A percentile compares a stretch with the other conserved stretches of the same genome.
phyloP scores from a whole-genome alignment of 2,329 filamentous ascomycete species.

The Dothideomycetes sp. region DNA sequence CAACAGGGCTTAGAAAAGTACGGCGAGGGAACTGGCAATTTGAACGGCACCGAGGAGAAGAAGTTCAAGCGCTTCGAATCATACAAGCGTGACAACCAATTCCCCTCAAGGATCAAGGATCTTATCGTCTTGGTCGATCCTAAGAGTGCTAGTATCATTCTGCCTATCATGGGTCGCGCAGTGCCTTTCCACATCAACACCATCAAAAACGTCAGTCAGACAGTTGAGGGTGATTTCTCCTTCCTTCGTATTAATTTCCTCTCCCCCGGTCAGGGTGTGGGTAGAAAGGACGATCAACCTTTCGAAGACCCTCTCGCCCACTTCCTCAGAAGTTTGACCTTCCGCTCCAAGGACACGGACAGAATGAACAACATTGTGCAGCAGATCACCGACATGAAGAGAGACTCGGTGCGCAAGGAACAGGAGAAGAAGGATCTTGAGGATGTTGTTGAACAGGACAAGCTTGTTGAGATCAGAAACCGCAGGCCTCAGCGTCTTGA shows the following conservation, averaged over 20 bases:
- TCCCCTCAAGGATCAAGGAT: conserved; percentile 73
- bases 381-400: conserved; percentile 94
- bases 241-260: conserved; percentile 96
- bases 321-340: conserved; percentile 90
- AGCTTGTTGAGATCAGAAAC: conserved; percentile 87
- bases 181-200: conserved; percentile 97
- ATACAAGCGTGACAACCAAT: conserved; percentile 94
- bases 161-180: conserved; percentile 94
- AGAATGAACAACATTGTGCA: conserved; percentile 85
- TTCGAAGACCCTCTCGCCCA: conserved; percentile 95
- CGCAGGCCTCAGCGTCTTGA: conserved; percentile 83
- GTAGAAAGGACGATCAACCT: conserved; percentile 86
- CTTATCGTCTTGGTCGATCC: conserved; percentile 82
- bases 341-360: conserved; percentile 80
- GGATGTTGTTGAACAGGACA: conserved; percentile 97
- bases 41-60: conserved; percentile 89
- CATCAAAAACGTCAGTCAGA: conserved; percentile 98
- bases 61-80: conserved; percentile 99
- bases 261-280: conserved; percentile 93
- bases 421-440: conserved; percentile 99
- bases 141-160: conserved; percentile 81
- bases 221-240: conserved; percentile 86
- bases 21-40: conserved; percentile 70
- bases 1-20: conserved; percentile 79
- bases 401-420: conserved; percentile 81